Conservation (phyloP, 176 grass and related monocot genomes). For the maize (Zea mays) region Zm-B73-REFERENCE-NAM-5.0 NC_050101.1:100804001-100804500, state of each 20-base stretch:
- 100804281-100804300: slow-evolving; percentile 94
- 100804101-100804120: slow-evolving; percentile 94
- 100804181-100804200: slow-evolving; percentile 84
- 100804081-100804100: slow-evolving; percentile 93
- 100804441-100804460: slow-evolving; percentile 92
- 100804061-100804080: slow-evolving; percentile 92
- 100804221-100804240: slow-evolving; percentile 20
- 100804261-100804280: slow-evolving; percentile 47
- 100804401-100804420: slow-evolving; percentile 95
- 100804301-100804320: slow-evolving; percentile 95
- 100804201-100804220: slow-evolving; percentile 19
- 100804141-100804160: slow-evolving; percentile 95
- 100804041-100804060: slow-evolving; percentile 96
- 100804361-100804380: background rate
- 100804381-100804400: slow-evolving; percentile 21
- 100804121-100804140: slow-evolving; percentile 93
- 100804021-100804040: slow-evolving; percentile 92
- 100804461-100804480: slow-evolving; percentile 72
- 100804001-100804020: slow-evolving; percentile 96
- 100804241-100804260: slow-evolving; percentile 12
- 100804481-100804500: slow-evolving; percentile 53
- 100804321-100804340: slow-evolving; percentile 66
- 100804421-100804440: slow-evolving; percentile 99
- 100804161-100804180: slow-evolving; percentile 87
- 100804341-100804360: background rate